These are phyloP conservation scores for Dimocarpus longan DNA, from an alignment of 345 rosid genomes.

Conservation along the genomic window DNA sequence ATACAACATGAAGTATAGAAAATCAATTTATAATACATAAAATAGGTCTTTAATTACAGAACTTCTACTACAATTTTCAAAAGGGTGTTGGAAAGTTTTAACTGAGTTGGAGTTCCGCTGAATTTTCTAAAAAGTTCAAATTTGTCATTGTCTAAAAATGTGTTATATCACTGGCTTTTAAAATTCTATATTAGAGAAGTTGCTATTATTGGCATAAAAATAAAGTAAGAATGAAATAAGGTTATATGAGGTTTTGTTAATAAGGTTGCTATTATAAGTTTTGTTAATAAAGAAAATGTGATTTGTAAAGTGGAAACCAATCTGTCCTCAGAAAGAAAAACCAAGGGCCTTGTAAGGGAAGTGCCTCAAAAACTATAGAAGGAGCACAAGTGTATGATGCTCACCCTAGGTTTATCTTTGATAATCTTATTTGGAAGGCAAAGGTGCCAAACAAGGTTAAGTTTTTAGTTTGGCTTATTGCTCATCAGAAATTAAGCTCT, in stretches of 20 bases:
- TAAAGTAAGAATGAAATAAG: conserved; percentile 2
- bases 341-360: neutral
- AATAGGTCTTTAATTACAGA: neutral
- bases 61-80: neutral
- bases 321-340: neutral
- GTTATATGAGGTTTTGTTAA: neutral
- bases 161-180: neutral
- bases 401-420: too few species aligned
- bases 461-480: too few species aligned
- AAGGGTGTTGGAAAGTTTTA: neutral
- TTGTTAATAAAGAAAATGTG: neutral
- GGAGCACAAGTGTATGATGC: neutral
- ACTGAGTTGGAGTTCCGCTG: neutral
- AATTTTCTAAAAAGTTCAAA: neutral
- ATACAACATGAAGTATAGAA: neutral
- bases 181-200: neutral
- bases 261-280: neutral
- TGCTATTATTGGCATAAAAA: neutral
- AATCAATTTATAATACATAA: neutral
- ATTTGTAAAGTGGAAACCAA: neutral
- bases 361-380: neutral
- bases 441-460: too few species aligned
- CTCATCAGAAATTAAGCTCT: too few species aligned
- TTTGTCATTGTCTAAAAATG: neutral
- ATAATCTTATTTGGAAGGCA: too few species aligned